These are phyloP conservation scores for Soucietia sequanensis DNA, from an alignment of 805 yeast species.

Conservation along the genomic window DNA sequence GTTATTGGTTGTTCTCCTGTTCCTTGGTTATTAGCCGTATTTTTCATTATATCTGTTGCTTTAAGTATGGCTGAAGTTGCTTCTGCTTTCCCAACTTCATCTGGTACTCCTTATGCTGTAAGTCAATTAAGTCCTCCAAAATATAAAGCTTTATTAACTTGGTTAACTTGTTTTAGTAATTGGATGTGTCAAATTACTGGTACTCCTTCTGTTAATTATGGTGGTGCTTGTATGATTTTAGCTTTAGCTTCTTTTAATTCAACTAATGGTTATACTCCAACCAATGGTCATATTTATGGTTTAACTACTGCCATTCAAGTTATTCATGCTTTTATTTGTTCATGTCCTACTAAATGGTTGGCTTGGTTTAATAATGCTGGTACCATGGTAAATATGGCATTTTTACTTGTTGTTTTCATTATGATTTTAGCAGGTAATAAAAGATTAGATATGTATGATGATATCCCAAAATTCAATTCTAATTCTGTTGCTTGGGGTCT, in stretches of 20 bases:
- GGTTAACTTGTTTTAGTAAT: constrained; percentile 65
- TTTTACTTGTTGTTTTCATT: constrained; percentile 51
- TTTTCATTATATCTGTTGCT: constrained; percentile 57
- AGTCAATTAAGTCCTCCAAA: constrained; percentile 58
- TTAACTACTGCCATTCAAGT: constrained; percentile 52
- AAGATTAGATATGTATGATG: constrained; percentile 23
- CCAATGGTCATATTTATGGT: constrained; percentile 51
- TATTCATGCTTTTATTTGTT: constrained; percentile 46
- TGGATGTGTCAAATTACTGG: constrained; percentile 65
- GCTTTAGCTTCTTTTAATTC: constrained; percentile 46
- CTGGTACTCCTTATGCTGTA: constrained; percentile 71
- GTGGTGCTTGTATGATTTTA: constrained; percentile 56
- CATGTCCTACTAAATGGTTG: constrained; percentile 54
- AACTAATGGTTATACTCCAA: constrained; percentile 36
- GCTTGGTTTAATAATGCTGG: constrained; percentile 52
- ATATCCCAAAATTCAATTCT: constrained; percentile 46
- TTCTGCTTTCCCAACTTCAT: constrained; percentile 64
- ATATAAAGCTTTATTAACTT: constrained; percentile 52
- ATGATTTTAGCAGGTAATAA: constrained; percentile 55
- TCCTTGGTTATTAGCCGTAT: constrained; percentile 57
- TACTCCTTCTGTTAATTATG: constrained; percentile 58
- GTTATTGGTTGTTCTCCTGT: constrained; percentile 64
- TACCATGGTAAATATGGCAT: constrained; percentile 47
- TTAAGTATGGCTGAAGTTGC: constrained; percentile 64
- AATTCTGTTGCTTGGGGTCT: constrained; percentile 54